Conservation (phyloP, 2,329 filamentous ascomycete genomes). For the Xylariaceae sp. region DNA sequence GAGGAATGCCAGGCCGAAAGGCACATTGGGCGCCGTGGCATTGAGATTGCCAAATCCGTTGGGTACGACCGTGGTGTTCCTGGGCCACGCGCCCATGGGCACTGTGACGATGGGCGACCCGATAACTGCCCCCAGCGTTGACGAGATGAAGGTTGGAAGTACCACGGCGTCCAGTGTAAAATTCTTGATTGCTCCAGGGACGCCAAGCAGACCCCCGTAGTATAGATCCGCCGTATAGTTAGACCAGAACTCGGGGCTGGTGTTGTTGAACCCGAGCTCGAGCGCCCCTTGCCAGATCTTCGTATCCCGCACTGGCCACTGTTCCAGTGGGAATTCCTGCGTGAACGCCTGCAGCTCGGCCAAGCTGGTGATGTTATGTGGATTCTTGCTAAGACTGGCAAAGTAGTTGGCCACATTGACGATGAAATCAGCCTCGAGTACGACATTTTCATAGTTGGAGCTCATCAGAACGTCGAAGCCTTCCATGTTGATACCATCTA, state of each 20-base stretch:
- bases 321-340: constrained; percentile 41
- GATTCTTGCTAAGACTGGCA: constrained; percentile 47
- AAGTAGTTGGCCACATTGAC: constrained; percentile 51
- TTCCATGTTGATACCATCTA: constrained; percentile 53
- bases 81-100: constrained; percentile 44
- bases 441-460: constrained; percentile 26
- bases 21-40: constrained; percentile 42
- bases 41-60: constrained; percentile 43
- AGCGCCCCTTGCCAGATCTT: constrained; percentile 46
- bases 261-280: constrained; percentile 45
- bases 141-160: constrained; percentile 44
- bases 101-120: constrained; percentile 56
- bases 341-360: constrained; percentile 49
- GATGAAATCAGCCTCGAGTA: constrained; percentile 53
- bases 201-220: constrained; percentile 49
- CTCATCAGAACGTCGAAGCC: constrained; percentile 35
- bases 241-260: constrained; percentile 47
- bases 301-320: constrained; percentile 56
- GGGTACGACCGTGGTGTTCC: constrained; percentile 38
- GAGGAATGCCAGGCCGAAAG: constrained; percentile 57
- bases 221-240: constrained; percentile 45
- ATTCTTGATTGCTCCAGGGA: constrained; percentile 51
- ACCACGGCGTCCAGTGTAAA: constrained; percentile 55
- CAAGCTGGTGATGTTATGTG: constrained; percentile 44
- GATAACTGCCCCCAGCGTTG: constrained; percentile 45